phyloP scores from a whole-genome alignment of 768 basidiomycete species.

The Termitomyces sp. region DNA sequence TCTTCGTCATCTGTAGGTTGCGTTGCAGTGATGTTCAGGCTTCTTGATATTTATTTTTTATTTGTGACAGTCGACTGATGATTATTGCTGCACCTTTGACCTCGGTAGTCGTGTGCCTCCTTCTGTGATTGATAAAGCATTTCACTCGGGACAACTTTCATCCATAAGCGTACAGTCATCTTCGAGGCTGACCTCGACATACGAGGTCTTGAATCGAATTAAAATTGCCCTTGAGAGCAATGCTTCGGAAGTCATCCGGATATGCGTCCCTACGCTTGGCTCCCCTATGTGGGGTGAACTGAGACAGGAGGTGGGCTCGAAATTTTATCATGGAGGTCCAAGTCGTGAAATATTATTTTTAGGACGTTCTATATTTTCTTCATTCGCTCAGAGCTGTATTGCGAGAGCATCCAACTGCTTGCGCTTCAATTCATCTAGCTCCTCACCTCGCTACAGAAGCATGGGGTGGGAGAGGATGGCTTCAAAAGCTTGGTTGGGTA shows the following conservation, averaged over 20 bases:
- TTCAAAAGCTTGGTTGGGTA: slow-evolving; percentile 73
- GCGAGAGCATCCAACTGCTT: slow-evolving; percentile 50
- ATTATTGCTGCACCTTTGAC: slow-evolving; percentile 71
- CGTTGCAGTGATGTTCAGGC: slow-evolving; percentile 10
- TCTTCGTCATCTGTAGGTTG: slow-evolving; percentile 39
- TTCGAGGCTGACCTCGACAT: slow-evolving; percentile 10
- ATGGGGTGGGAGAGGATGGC: slow-evolving; percentile 67
- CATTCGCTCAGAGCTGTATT: slow-evolving; percentile 59
- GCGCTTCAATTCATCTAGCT: slow-evolving; percentile 65
- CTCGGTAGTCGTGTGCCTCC: slow-evolving; percentile 58
- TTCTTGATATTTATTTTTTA: not conserved
- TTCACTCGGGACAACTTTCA: slow-evolving; percentile 31
- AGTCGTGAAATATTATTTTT: not conserved
- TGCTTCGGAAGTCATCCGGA: slow-evolving; percentile 33
- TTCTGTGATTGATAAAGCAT: slow-evolving; percentile 39
- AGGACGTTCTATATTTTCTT: slow-evolving; percentile 74
- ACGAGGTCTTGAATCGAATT: slow-evolving; percentile 20
- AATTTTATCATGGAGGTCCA: not conserved
- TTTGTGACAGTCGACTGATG: slow-evolving; percentile 40
- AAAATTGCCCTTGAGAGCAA: slow-evolving; percentile 21
- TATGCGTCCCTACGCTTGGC: slow-evolving; percentile 61
- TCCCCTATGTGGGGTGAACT: slow-evolving; percentile 69
- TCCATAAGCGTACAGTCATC: slow-evolving; percentile 10
- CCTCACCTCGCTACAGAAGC: slow-evolving; percentile 53
- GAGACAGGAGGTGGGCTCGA: slow-evolving; percentile 41